Conservation (phyloP, 2,329 filamentous ascomycete species). For the Nectriaceae sp. region DNA sequence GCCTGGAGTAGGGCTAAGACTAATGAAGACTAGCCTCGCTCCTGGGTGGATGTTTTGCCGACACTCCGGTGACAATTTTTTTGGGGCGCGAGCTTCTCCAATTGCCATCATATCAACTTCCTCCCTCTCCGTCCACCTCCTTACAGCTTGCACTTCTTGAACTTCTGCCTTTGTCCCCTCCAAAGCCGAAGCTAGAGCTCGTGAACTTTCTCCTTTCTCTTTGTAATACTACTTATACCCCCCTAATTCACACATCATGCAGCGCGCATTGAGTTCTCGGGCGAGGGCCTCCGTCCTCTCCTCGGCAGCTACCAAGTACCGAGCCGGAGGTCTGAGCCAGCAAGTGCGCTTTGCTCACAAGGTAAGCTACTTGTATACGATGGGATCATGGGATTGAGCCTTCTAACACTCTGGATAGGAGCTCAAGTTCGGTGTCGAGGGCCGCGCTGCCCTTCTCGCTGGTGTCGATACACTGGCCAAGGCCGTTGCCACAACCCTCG, state of each 20-base stretch:
- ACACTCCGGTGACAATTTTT: conserved; percentile 44
- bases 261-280: conserved; percentile 86
- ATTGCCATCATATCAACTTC: conserved; percentile 28
- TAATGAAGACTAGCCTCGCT: conserved; percentile 30
- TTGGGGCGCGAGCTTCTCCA: conserved; percentile 27
- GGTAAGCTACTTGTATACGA: conserved; percentile 53
- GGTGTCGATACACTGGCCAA: conserved; percentile 97
- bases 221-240: conserved; percentile 32
- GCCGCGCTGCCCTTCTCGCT: conserved; percentile 80
- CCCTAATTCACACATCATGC: conserved; percentile 67
- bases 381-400: background rate
- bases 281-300: conserved; percentile 79
- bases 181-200: conserved; percentile 27
- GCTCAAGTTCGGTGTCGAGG: conserved; percentile 97
- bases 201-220: conserved; percentile 28
- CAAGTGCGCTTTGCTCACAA: conserved; percentile 98
- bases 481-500: conserved; percentile 93
- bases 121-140: conserved; percentile 21
- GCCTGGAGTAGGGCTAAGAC: conserved; percentile 30
- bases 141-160: conserved; percentile 15
- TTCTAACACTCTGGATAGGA: conserved; percentile 61
- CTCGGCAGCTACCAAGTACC: conserved; percentile 65
- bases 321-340: conserved; percentile 70
- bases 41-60: conserved; percentile 43
- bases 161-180: conserved; percentile 27